These are phyloP conservation scores for Corymbia calophylla DNA, from an alignment of 441 rosid genomes.

Conservation along the genomic window DNA sequence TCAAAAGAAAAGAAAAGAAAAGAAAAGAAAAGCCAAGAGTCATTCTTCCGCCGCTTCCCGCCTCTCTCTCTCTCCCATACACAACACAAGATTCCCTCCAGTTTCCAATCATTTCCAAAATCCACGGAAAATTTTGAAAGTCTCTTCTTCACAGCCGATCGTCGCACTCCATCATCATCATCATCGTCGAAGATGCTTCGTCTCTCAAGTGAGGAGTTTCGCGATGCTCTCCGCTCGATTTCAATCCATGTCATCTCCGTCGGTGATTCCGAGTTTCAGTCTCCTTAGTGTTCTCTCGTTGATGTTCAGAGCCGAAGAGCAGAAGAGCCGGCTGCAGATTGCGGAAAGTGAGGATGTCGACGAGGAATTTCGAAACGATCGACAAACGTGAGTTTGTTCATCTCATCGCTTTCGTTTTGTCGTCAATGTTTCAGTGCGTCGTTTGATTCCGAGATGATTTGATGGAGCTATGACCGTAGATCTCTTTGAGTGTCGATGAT, in stretches of 20 bases:
- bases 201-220: conserved; percentile 50
- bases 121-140: not conserved
- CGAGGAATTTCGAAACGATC: conserved; percentile 63
- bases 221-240: not conserved
- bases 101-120: not conserved
- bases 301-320: conserved; percentile 69
- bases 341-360: conserved; percentile 75
- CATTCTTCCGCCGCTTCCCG: not conserved
- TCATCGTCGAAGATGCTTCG: conserved; percentile 39
- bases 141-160: not conserved
- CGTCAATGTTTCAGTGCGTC: too few relatives aligned
- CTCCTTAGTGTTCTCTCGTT: not conserved
- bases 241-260: not conserved
- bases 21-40: not conserved
- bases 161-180: not conserved
- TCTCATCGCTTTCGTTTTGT: not conserved
- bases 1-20: accelerated
- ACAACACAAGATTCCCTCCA: not conserved
- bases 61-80: not conserved
- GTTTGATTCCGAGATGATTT: not conserved
- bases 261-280: not conserved
- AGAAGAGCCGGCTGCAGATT: conserved; percentile 72
- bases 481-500: not conserved
- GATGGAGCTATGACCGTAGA: not conserved
- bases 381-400: conserved; percentile 44